Conservation (phyloP, 176 grass and related monocot species). For the Sorghum bicolor region DNA sequence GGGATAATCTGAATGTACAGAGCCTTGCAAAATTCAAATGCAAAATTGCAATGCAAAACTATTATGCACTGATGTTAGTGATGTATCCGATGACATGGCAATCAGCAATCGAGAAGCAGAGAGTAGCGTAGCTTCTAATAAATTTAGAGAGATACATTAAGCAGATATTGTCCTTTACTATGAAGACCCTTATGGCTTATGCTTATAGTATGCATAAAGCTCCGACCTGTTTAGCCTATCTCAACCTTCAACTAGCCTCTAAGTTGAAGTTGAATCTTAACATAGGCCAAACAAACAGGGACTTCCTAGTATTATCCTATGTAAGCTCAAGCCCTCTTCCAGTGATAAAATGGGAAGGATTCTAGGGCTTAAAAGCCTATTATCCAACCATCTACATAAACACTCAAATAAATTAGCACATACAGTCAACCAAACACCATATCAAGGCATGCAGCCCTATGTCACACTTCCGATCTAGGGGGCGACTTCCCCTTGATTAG, state of each 20-base stretch:
- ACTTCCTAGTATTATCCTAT: not conserved
- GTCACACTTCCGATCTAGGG: too few relatives aligned
- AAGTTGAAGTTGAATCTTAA: not conserved
- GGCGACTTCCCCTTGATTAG: too few relatives aligned
- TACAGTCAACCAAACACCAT: not conserved
- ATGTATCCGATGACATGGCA: not conserved
- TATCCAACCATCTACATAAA: not conserved
- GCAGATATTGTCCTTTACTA: too few relatives aligned
- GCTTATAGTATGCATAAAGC: not conserved
- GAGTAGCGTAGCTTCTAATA: not conserved
- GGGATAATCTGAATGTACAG: not conserved
- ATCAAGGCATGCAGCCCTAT: not conserved
- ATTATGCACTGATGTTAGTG: not conserved
- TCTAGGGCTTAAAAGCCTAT: not conserved
- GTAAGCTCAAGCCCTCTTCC: not conserved
- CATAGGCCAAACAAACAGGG: not conserved
- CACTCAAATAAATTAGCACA: not conserved
- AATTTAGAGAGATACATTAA: not conserved
- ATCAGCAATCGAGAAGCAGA: not conserved
- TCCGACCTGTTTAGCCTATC: not conserved
- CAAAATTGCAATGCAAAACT: not conserved
- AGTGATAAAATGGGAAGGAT: not conserved
- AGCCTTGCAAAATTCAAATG: not conserved
- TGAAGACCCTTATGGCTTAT: not conserved
- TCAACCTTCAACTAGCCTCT: slow-evolving; percentile 1